A percentile compares a stretch with the other conserved stretches of the same genome.
These are phyloP conservation scores for Chrysoporthe austroafricana DNA, from an alignment of 2,329 filamentous ascomycete genomes.

Conservation along the genomic window DNA sequence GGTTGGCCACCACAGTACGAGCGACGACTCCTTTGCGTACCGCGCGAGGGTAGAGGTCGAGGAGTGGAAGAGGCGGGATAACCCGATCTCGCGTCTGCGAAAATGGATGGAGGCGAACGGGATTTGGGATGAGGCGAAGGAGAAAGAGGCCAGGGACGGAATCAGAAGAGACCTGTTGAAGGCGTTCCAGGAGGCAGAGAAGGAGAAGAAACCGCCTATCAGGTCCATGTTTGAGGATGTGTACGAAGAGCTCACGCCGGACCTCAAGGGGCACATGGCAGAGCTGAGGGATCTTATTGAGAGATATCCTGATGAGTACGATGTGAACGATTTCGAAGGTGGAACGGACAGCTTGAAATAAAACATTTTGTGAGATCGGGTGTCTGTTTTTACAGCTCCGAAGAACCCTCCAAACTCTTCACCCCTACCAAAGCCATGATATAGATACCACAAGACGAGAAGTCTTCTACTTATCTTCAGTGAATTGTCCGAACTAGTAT, in stretches of 20 bases:
- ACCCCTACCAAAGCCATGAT: too few species aligned
- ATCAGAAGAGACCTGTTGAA: constrained; percentile 67
- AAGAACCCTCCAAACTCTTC: background rate
- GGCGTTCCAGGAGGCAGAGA: constrained; percentile 83
- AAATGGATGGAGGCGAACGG: constrained; percentile 81
- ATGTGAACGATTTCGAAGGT: constrained; percentile 48
- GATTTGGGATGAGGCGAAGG: constrained; percentile 83
- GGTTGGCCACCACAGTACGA: constrained; percentile 94
- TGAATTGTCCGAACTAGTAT: too few species aligned
- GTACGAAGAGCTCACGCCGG: constrained; percentile 78
- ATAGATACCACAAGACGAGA: too few species aligned
- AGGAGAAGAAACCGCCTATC: constrained; percentile 77
- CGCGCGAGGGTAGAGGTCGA: constrained; percentile 90
- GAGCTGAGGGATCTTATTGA: constrained; percentile 77
- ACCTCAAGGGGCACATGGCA: constrained; percentile 68
- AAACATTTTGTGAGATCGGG: background rate
- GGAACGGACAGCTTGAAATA: constrained; percentile 37
- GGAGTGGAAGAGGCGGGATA: constrained; percentile 69
- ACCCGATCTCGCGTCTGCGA: constrained; percentile 43
- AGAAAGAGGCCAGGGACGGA: constrained; percentile 56
- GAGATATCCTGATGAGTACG: constrained; percentile 91
- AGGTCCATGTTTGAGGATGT: constrained; percentile 81
- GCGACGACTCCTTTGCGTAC: constrained; percentile 96
- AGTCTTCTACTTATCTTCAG: too few species aligned
- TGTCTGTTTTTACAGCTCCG: background rate